Evolutionary conservation across 2,329 filamentous ascomycete genomes (phyloP).

Genomic region (Fusarium equiseti): DNA sequence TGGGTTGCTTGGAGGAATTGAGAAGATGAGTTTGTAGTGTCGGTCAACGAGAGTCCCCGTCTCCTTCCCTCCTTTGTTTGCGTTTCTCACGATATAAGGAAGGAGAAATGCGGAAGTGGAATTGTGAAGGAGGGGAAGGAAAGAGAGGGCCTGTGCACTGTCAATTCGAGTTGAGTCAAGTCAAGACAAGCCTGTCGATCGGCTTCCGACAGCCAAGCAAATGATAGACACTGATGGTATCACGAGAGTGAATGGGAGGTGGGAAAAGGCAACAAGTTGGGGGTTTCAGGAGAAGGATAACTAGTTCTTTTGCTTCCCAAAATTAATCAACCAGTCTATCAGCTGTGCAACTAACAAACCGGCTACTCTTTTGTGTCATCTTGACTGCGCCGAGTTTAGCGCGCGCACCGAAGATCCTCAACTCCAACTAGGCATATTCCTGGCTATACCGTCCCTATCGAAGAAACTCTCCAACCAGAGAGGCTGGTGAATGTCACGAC

Average conservation of each 20-base stretch:
- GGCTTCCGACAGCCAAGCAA: constrained; percentile 7
- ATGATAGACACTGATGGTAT: constrained; percentile 24
- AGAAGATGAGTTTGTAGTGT: background rate
- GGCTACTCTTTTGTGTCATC: constrained; percentile 10
- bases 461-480: constrained; percentile 24
- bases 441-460: constrained; percentile 2
- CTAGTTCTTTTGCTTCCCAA: background rate
- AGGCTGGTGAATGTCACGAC: constrained; percentile 21
- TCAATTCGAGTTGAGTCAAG: constrained; percentile 19
- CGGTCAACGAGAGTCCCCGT: constrained; percentile 5
- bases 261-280: constrained; percentile 4
- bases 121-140: constrained; percentile 13
- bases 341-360: background rate
- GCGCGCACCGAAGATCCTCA: constrained; percentile 31
- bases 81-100: constrained; percentile 20
- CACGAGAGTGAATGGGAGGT: constrained; percentile 23
- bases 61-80: constrained; percentile 13
- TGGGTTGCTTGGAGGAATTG: background rate
- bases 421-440: constrained; percentile 2
- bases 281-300: constrained; percentile 24
- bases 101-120: constrained; percentile 25
- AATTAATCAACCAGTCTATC: constrained; percentile 9
- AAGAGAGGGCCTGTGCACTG: constrained; percentile 36
- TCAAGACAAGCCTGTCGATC: constrained; percentile 14
- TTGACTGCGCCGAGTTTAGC: constrained; percentile 33